These are phyloP conservation scores for Hordeum vulgare DNA, from an alignment of 176 grass and related monocot genomes.

Conservation along the genomic window MorexV3_pseudomolecules_assembly NC_058524.1:205774308-205774807, in stretches of 20 bases:
- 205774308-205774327: neutral
- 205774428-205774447: neutral
- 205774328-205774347: neutral
- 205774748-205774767: conserved; percentile 27
- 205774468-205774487: neutral
- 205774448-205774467: neutral
- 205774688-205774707: conserved; percentile 19
- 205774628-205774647: conserved; percentile 28
- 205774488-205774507: neutral
- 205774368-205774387: neutral
- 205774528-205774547: neutral
- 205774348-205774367: neutral
- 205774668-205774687: conserved; percentile 33
- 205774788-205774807: neutral
- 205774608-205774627: conserved; percentile 30
- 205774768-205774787: neutral
- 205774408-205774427: neutral
- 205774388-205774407: neutral
- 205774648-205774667: conserved; percentile 25
- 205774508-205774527: neutral
- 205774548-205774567: neutral
- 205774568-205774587: neutral
- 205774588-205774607: conserved; percentile 24
- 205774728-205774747: conserved; percentile 30
- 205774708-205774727: conserved; percentile 28